Percentiles rank a stretch among this genome's conserved stretches.
Evolutionary conservation across 192 early-diverging fungal species (phyloP).

Genomic region (Backusella morwellensis): DNA sequence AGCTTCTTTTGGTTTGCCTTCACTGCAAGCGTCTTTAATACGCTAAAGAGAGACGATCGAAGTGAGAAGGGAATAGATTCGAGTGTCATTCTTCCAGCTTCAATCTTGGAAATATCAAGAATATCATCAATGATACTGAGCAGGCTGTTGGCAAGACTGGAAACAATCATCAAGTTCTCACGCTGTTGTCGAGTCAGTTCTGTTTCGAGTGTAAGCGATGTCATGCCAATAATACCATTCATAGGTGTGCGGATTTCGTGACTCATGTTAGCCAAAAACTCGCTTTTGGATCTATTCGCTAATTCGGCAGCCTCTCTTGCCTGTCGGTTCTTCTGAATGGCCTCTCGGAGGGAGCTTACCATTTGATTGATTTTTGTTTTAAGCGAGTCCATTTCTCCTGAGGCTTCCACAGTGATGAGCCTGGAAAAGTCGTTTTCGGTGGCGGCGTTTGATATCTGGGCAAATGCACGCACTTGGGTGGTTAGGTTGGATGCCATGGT

Average conservation of each 20-base stretch:
- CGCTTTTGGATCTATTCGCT: slow-evolving; percentile 77
- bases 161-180: slow-evolving; percentile 80
- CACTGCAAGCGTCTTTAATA: slow-evolving; percentile 68
- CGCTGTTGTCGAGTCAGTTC: slow-evolving; percentile 78
- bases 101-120: slow-evolving; percentile 83
- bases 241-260: slow-evolving; percentile 81
- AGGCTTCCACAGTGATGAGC: slow-evolving; percentile 75
- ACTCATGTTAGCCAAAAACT: slow-evolving; percentile 66
- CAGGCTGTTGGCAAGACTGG: slow-evolving; percentile 66
- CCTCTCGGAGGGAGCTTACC: slow-evolving; percentile 74
- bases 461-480: slow-evolving; percentile 80
- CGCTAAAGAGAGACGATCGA: slow-evolving; percentile 58
- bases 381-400: slow-evolving; percentile 83
- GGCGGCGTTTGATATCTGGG: slow-evolving; percentile 70
- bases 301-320: slow-evolving; percentile 79
- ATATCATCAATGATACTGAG: slow-evolving; percentile 82
- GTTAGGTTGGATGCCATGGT: slow-evolving; percentile 73
- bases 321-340: slow-evolving; percentile 74
- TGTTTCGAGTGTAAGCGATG: slow-evolving; percentile 69
- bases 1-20: slow-evolving; percentile 77
- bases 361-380: slow-evolving; percentile 86
- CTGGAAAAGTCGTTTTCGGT: slow-evolving; percentile 69
- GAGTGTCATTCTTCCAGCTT: slow-evolving; percentile 80
- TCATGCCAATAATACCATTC: slow-evolving; percentile 82
- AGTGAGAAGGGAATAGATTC: slow-evolving; percentile 71